phyloP scores from a whole-genome alignment of 2,329 filamentous ascomycete species.

The Botrytis elliptica region DNA sequence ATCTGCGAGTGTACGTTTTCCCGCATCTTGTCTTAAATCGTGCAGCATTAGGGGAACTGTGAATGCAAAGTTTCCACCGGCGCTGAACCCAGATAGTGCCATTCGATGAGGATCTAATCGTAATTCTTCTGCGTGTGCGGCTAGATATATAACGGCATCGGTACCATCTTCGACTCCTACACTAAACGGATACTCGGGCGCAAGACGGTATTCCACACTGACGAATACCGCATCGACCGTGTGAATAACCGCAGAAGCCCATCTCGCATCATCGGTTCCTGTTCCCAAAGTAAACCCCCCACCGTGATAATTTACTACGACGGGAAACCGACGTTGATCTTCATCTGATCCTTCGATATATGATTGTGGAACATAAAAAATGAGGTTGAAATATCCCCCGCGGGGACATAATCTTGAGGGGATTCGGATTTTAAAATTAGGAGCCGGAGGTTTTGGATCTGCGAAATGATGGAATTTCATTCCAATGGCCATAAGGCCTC shows the following conservation, averaged over 20 bases:
- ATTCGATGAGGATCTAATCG: conserved; percentile 56
- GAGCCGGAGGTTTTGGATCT: conserved; percentile 35
- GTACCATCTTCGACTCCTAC: conserved; percentile 64
- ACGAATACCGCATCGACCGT: conserved; percentile 57
- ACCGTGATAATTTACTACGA: conserved; percentile 65
- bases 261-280: conserved; percentile 62
- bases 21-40: conserved; percentile 43
- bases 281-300: conserved; percentile 65
- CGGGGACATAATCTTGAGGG: conserved; percentile 35
- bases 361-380: conserved; percentile 46
- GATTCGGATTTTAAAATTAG: conserved; percentile 38
- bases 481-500: conserved; percentile 39
- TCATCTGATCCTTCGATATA: conserved; percentile 39
- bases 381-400: conserved; percentile 41
- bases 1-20: conserved; percentile 40
- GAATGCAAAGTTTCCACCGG: conserved; percentile 46
- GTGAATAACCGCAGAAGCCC: conserved; percentile 53
- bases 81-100: conserved; percentile 61
- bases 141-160: conserved; percentile 62
- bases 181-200: conserved; percentile 63
- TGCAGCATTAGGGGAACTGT: conserved; percentile 45
- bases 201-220: conserved; percentile 66
- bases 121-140: conserved; percentile 54
- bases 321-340: conserved; percentile 43
- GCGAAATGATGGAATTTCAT: conserved; percentile 40